Percentiles rank a stretch among this genome's conserved stretches.
Evolutionary conservation across 805 yeast genomes (phyloP).

Genomic region (Spathaspora arborariae): DNA sequence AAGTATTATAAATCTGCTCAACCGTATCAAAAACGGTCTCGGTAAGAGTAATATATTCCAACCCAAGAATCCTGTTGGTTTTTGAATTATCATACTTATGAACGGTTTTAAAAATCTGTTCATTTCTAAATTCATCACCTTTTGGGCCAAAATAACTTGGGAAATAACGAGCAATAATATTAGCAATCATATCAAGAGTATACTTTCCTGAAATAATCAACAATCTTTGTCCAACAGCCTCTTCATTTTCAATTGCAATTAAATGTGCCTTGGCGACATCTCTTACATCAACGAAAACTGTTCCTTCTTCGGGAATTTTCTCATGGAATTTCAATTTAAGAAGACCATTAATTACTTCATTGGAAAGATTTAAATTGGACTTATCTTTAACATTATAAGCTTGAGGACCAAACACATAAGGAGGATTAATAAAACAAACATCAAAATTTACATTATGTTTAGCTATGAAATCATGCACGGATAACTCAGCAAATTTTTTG

Average conservation of each 20-base stretch:
- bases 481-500: constrained; percentile 55
- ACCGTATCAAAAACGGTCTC: constrained; percentile 39
- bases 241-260: constrained; percentile 29
- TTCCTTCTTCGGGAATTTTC: constrained; percentile 17
- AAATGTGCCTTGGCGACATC: constrained; percentile 44
- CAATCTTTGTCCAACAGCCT: constrained; percentile 19
- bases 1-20: constrained; percentile 18
- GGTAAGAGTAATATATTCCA: constrained; percentile 33
- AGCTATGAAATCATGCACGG: constrained; percentile 55
- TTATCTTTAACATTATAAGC: constrained; percentile 10
- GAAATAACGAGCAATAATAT: constrained; percentile 33
- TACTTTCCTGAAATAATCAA: constrained; percentile 15
- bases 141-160: constrained; percentile 42
- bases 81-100: constrained; percentile 24
- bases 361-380: constrained; percentile 27
- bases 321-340: constrained; percentile 25
- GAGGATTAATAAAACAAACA: constrained; percentile 13
- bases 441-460: constrained; percentile 9
- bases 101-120: neutral
- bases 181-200: constrained; percentile 24
- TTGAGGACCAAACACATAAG: constrained; percentile 24
- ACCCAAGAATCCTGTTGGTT: constrained; percentile 33
- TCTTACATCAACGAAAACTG: constrained; percentile 37
- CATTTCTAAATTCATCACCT: constrained; percentile 17
- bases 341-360: constrained; percentile 37